Evolutionary conservation across 805 yeast species (phyloP).

Genomic region (Lipomyces orientalis): DNA sequence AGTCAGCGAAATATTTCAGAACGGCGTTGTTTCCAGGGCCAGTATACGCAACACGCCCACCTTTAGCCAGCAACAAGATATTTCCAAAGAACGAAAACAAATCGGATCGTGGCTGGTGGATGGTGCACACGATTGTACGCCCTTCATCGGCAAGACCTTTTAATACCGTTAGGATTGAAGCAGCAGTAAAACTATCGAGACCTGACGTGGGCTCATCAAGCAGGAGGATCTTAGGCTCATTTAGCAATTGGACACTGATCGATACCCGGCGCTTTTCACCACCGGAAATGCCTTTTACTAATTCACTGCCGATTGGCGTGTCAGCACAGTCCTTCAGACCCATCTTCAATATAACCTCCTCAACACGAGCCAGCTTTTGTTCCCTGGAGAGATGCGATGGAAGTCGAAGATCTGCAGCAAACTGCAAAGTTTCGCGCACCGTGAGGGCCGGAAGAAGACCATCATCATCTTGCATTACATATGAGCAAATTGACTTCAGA

Average conservation of each 20-base stretch:
- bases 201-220: slow-evolving; percentile 93
- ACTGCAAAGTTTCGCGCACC: slow-evolving; percentile 74
- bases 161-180: slow-evolving; percentile 66
- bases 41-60: slow-evolving; percentile 67
- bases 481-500: slow-evolving; percentile 61
- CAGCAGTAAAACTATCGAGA: slow-evolving; percentile 78
- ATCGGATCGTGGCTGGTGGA: slow-evolving; percentile 82
- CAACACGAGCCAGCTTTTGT: slow-evolving; percentile 57
- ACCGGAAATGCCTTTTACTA: slow-evolving; percentile 69
- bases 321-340: slow-evolving; percentile 81
- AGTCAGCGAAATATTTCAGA: slow-evolving; percentile 53
- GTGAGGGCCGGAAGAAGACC: slow-evolving; percentile 73
- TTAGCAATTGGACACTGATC: slow-evolving; percentile 77
- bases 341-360: slow-evolving; percentile 64
- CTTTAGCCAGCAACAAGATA: slow-evolving; percentile 72
- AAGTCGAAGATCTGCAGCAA: slow-evolving; percentile 72
- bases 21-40: slow-evolving; percentile 56
- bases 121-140: slow-evolving; percentile 73
- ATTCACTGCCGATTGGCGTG: slow-evolving; percentile 67
- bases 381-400: slow-evolving; percentile 50
- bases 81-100: slow-evolving; percentile 70
- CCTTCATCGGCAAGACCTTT: slow-evolving; percentile 60
- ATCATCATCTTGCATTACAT: slow-evolving; percentile 82
- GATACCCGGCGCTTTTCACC: slow-evolving; percentile 85
- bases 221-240: slow-evolving; percentile 71